These are phyloP conservation scores for Rhipidocladum racemiflorum DNA, from an alignment of 176 grass and related monocot genomes.

Conservation along the genomic window DNA sequence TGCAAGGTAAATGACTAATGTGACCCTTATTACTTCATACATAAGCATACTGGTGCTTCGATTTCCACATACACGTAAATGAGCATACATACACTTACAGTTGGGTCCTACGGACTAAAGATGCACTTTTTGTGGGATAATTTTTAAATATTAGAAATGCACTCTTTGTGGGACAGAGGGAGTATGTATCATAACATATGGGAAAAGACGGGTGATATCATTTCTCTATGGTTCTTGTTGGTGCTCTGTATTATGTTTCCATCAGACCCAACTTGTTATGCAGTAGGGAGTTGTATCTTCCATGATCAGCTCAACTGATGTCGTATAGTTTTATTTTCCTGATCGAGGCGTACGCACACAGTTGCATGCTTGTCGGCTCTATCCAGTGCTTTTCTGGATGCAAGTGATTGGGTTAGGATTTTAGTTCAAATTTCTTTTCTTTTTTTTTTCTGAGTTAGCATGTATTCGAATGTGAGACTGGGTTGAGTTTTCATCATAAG, in stretches of 20 bases:
- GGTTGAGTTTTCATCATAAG: not conserved
- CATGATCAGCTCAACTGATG: not conserved
- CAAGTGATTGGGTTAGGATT: not conserved
- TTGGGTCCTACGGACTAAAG: no score
- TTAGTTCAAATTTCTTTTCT: not conserved
- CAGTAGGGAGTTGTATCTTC: not conserved
- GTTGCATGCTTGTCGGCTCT: not conserved
- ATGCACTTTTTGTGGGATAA: no score
- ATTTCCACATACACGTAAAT: no score
- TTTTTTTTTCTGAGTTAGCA: not conserved
- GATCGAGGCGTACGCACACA: not conserved
- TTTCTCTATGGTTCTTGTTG: not conserved
- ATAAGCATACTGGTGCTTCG: no score
- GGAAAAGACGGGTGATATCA: not conserved
- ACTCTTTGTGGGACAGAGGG: no score
- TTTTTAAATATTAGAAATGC: no score
- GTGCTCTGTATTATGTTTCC: not conserved
- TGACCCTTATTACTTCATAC: no score
- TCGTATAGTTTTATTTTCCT: not conserved
- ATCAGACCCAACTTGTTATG: not conserved
- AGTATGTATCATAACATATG: not conserved
- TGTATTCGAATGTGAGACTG: not conserved
- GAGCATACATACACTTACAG: no score
- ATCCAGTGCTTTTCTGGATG: not conserved
- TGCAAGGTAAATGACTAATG: no score